A percentile compares a stretch with the other conserved stretches of the same genome.
Conservation (phyloP, 768 basidiomycete genomes). For the Mycena capillaripes region DNA sequence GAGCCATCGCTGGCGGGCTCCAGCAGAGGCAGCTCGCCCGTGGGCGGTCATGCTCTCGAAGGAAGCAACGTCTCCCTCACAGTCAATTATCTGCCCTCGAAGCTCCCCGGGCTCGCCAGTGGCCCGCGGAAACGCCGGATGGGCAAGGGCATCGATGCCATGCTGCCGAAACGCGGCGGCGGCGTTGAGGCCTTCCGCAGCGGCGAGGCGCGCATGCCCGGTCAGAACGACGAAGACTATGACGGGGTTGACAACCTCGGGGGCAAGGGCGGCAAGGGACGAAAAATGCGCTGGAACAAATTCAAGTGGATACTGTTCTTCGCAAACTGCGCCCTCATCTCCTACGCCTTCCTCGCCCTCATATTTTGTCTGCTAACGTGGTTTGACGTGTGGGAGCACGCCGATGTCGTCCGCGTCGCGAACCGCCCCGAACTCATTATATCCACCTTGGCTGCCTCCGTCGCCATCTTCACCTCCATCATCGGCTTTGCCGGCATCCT, state of each 20-base stretch:
- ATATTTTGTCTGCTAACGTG: constrained; percentile 80
- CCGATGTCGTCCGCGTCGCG: constrained; percentile 80
- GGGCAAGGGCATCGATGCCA: constrained; percentile 45
- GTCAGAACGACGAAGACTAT: constrained; percentile 67
- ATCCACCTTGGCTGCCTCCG: constrained; percentile 74
- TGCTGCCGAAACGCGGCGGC: constrained; percentile 74
- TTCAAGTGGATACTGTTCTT: constrained; percentile 89
- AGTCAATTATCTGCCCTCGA: constrained; percentile 82
- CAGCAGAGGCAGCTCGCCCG: constrained; percentile 37
- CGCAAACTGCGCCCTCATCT: constrained; percentile 71
- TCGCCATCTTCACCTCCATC: constrained; percentile 74
- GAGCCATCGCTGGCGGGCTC: constrained; percentile 39
- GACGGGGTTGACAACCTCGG: constrained; percentile 61
- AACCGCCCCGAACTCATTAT: constrained; percentile 78
- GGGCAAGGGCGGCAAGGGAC: constrained; percentile 52
- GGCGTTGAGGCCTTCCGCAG: constrained; percentile 76
- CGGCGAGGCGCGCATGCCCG: constrained; percentile 67
- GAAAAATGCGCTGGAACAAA: constrained; percentile 77
- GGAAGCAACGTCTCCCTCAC: constrained; percentile 57
- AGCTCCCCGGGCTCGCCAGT: constrained; percentile 73
- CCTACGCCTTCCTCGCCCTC: constrained; percentile 72
- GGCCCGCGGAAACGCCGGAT: constrained; percentile 55
- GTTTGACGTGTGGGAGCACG: constrained; percentile 79
- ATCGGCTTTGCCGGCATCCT: constrained; percentile 86
- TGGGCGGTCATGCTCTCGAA: constrained; percentile 34